Evolutionary conservation across 148 eudicot species (phyloP).

Genomic region (Arctostaphylos glauca): DNA sequence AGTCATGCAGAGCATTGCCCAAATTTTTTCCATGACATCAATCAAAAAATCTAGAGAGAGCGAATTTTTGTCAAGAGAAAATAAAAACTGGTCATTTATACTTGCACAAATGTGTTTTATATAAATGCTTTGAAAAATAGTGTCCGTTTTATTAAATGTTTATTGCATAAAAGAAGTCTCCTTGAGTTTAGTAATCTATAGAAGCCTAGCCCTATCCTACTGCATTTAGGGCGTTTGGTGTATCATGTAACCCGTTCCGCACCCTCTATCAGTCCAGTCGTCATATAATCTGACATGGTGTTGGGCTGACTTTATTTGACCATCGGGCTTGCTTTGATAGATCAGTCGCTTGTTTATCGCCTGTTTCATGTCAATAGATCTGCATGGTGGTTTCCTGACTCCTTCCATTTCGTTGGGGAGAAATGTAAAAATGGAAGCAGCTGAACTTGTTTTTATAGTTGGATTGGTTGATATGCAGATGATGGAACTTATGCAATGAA

Average conservation of each 20-base stretch:
- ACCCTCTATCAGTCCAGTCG: neutral
- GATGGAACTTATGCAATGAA: slow-evolving; percentile 99
- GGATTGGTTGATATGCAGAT: slow-evolving; percentile 46
- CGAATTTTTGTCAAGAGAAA: neutral
- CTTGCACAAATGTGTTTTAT: neutral
- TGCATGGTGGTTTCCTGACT: neutral
- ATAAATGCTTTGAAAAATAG: neutral
- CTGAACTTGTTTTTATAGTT: neutral
- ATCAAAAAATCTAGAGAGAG: neutral
- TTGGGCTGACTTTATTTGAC: neutral
- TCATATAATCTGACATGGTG: neutral
- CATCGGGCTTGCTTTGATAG: neutral
- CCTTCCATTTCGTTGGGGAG: neutral
- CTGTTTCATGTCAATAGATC: neutral
- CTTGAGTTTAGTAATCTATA: neutral
- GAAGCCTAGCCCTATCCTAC: neutral
- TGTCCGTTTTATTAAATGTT: neutral
- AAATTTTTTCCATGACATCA: neutral
- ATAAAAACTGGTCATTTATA: neutral
- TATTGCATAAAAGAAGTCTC: neutral
- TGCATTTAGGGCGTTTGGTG: neutral
- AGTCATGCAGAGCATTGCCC: neutral
- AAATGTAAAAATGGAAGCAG: neutral
- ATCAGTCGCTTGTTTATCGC: neutral
- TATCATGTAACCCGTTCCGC: neutral